Evolutionary conservation across 108 stramenopile species (phyloP).

Genomic region (Fistulifera pelliculosa): DNA sequence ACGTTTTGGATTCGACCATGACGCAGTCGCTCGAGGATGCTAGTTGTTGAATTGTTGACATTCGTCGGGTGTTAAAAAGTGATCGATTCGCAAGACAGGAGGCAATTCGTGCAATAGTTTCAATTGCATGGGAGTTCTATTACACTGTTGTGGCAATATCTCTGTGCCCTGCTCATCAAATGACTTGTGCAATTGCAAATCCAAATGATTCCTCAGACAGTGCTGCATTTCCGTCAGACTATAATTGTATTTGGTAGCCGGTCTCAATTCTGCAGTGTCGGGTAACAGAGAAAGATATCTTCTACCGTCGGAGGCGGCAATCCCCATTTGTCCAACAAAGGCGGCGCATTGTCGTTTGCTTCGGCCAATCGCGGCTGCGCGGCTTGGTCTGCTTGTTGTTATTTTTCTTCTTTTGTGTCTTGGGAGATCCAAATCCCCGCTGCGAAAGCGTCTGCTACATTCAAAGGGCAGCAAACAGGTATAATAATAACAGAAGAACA

Average conservation of each 20-base stretch:
- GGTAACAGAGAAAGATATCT: slow-evolving; percentile 66
- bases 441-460: no score
- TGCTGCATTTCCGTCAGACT: slow-evolving; percentile 27
- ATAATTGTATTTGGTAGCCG: slow-evolving; percentile 12
- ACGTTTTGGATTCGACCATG: neutral
- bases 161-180: slow-evolving; percentile 56
- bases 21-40: slow-evolving; percentile 2
- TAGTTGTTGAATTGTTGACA: slow-evolving; percentile 30
- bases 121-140: slow-evolving; percentile 29
- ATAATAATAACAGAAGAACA: no score
- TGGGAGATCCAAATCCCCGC: no score
- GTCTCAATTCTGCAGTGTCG: slow-evolving; percentile 23
- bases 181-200: slow-evolving; percentile 22
- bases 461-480: no score
- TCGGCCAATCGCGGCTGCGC: no score
- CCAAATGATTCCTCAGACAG: slow-evolving; percentile 34
- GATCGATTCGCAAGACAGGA: slow-evolving; percentile 57
- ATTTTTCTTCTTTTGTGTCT: no score
- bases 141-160: neutral
- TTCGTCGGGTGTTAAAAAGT: slow-evolving; percentile 58
- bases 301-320: slow-evolving; percentile 60
- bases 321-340: slow-evolving; percentile 66
- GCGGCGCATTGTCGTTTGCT: neutral
- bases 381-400: no score
- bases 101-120: slow-evolving; percentile 55